These are phyloP conservation scores for Ampelocalamus luodianensis DNA, from an alignment of 176 grass and related monocot genomes.

Conservation along the genomic window DNA sequence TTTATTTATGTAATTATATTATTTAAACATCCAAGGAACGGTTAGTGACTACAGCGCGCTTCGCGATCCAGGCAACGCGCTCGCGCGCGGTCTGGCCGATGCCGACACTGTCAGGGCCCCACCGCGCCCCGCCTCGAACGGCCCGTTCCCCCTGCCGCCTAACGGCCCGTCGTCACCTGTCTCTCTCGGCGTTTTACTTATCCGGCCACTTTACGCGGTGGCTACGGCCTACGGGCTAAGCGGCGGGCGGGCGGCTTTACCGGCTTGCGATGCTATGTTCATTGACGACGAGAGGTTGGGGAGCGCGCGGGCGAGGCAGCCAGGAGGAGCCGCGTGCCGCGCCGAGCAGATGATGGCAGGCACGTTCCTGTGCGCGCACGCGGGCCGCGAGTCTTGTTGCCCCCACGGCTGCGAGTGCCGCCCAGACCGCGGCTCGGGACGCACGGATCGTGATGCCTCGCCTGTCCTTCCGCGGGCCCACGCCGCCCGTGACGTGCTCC, in stretches of 20 bases:
- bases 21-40: neutral
- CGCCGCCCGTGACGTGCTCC: conserved; percentile 60
- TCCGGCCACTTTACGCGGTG: conserved; percentile 56
- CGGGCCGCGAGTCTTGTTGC: conserved; percentile 40
- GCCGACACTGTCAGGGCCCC: conserved; percentile 42
- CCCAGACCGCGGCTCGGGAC: conserved; percentile 49
- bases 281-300: neutral
- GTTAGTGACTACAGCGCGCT: conserved; percentile 11
- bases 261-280: conserved; percentile 11
- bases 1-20: too few relatives aligned
- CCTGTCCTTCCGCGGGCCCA: conserved; percentile 29
- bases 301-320: neutral
- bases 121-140: neutral
- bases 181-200: conserved; percentile 14
- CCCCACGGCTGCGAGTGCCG: conserved; percentile 42
- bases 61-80: conserved; percentile 24
- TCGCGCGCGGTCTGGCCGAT: conserved; percentile 1
- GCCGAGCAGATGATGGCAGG: conserved; percentile 3
- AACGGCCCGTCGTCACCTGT: conserved; percentile 37
- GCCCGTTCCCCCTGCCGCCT: conserved; percentile 21
- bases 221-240: conserved; percentile 41
- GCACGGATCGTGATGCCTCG: conserved; percentile 53
- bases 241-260: conserved; percentile 36
- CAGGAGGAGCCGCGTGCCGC: neutral
- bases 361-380: conserved; percentile 51